Conservation (phyloP, 2,329 filamentous ascomycete species). For the Aspergillus ruber region DNA sequence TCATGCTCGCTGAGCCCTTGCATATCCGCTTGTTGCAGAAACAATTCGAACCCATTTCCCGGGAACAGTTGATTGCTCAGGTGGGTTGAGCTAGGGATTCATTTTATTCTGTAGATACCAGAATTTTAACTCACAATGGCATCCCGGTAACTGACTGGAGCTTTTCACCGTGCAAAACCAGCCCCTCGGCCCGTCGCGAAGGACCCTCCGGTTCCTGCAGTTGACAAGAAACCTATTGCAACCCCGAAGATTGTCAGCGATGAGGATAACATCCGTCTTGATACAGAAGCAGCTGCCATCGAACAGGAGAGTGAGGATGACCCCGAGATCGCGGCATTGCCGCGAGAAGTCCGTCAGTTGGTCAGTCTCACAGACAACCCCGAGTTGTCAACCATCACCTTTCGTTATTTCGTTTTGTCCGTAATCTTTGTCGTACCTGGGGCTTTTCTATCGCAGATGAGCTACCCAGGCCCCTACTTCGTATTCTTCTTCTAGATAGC, state of each 20-base stretch:
- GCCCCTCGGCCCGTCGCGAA: neutral
- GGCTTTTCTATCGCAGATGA: conserved; percentile 53
- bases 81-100: neutral
- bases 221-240: conserved; percentile 1
- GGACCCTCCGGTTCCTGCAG: neutral
- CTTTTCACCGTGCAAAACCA: neutral
- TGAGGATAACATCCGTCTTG: conserved; percentile 14
- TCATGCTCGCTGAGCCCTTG: neutral
- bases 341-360: conserved; percentile 50
- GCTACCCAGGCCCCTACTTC: conserved; percentile 53
- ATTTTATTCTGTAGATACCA: neutral
- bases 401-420: conserved; percentile 53
- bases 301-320: conserved; percentile 38
- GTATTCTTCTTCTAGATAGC: conserved; percentile 58
- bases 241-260: conserved; percentile 5
- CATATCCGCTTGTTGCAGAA: neutral
- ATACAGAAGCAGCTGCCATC: conserved; percentile 13
- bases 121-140: neutral
- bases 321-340: conserved; percentile 48
- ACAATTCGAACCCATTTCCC: neutral
- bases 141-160: neutral
- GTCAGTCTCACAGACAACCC: conserved; percentile 55
- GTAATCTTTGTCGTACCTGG: conserved; percentile 52
- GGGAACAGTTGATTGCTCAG: too few relatives aligned
- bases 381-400: conserved; percentile 51